Evolutionary conservation across 2,329 filamentous ascomycete species (phyloP), one percentile per base, ranked within the genome.

Genomic region (Diaporthe aspalathi): DNA sequence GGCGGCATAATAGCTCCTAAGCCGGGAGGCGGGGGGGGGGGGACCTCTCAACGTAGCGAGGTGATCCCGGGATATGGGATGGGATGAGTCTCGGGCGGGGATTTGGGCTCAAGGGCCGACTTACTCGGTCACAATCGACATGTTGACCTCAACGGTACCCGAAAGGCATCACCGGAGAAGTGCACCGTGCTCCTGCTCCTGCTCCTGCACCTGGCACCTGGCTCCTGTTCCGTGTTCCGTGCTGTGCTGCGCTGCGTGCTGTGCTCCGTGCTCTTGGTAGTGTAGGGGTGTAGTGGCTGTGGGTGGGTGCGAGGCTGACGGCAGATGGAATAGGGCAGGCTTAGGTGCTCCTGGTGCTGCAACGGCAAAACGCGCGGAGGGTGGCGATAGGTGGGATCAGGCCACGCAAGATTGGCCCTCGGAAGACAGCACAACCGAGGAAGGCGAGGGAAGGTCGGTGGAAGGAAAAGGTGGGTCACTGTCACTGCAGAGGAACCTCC

Each of bases 91-190:
- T 35, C 32, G 22, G 60, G 60, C 29, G 27, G 60, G 60, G 60
- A 70, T n/a, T 24, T 63, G 43, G 60, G 72, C 60, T 49, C 8
- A 43, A 49, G n/a, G 57, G 70, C 54, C 14, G 74, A 78, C 80
- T 77, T 80, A 85, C 84, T 85, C 84, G 78, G 81, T 77, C 75
- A 85, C 82, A 76, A 85, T 83, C 68, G 83, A 84, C 84, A 85
- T 85, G 67, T 69, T 74, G 68, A 62, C 67, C 70, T 71, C 57
- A 73, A 49, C 45, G 45, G n/a, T 27, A 67, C 69, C 69, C 43
- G n/a, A 16, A 45, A 71, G 69, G 66, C 72, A 73, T 73, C 63
- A 73, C 72, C 60, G 45, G 45, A n/a, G 49, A 66, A 47, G 52
- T 62, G 65, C 65, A 24, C 56, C 54, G 62, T 56, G 57, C 62